phyloP scores from a whole-genome alignment of 1,139 yeast species.

The Geotrichum reessii region DNA sequence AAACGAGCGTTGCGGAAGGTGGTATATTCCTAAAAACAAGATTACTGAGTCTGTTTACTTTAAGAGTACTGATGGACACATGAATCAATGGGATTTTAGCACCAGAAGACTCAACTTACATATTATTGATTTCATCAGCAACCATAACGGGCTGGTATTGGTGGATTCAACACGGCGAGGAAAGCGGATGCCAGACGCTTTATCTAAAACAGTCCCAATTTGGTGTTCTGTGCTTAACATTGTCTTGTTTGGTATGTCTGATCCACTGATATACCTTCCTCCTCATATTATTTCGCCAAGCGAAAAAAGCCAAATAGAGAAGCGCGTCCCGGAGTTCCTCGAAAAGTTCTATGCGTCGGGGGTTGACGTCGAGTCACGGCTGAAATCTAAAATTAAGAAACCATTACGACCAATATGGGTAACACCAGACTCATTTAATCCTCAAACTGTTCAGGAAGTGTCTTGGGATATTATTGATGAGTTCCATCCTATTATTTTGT shows the following conservation, averaged over 20 bases:
- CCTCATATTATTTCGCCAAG: constrained; percentile 48
- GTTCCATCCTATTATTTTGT: constrained; percentile 45
- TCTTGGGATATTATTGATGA: constrained; percentile 22
- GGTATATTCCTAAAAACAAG: constrained; percentile 58
- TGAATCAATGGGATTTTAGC: constrained; percentile 72
- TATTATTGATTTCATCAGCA: constrained; percentile 46
- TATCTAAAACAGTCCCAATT: constrained; percentile 79
- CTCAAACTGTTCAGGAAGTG: constrained; percentile 21
- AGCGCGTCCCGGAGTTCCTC: constrained; percentile 48
- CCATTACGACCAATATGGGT: constrained; percentile 68
- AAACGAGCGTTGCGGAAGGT: constrained; percentile 81
- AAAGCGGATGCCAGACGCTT: constrained; percentile 77
- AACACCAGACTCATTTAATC: constrained; percentile 48
- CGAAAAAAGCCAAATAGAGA: constrained; percentile 52
- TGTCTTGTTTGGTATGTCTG: constrained; percentile 40
- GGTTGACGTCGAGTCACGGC: constrained; percentile 37
- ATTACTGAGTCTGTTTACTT: constrained; percentile 56
- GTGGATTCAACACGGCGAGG: constrained; percentile 86
- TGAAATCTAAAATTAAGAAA: constrained; percentile 35
- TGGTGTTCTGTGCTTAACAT: constrained; percentile 82
- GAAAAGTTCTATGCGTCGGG: constrained; percentile 40
- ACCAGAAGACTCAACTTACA: constrained; percentile 69
- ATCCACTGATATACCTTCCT: constrained; percentile 47
- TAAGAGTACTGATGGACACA: constrained; percentile 89
- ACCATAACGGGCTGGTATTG: constrained; percentile 45